phyloP scores from a whole-genome alignment of 108 stramenopile genomes.

The Cyclotella cryptica region DNA sequence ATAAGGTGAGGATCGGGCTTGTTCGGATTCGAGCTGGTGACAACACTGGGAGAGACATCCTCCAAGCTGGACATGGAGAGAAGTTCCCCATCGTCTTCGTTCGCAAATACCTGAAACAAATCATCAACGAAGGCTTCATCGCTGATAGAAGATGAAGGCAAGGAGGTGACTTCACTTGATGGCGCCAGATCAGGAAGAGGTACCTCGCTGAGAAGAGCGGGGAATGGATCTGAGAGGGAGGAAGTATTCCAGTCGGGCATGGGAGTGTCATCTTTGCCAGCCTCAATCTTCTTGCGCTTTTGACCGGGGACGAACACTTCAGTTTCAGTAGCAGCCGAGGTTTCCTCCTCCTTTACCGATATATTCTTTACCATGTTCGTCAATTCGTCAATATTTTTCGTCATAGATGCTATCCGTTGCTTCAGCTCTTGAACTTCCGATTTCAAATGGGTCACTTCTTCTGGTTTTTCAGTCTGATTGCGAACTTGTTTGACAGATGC shows the following conservation, averaged over 20 bases:
- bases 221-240: slow-evolving; percentile 18
- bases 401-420: slow-evolving; percentile 77
- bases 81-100: slow-evolving; percentile 24
- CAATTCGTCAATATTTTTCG: slow-evolving; percentile 83
- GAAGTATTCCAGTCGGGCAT: slow-evolving; percentile 30
- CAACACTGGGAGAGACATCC: background rate
- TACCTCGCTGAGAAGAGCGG: slow-evolving; percentile 11
- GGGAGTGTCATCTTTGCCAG: background rate
- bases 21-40: slow-evolving; percentile 39
- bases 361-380: slow-evolving; percentile 77
- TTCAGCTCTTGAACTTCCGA: slow-evolving; percentile 74
- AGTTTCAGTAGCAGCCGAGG: slow-evolving; percentile 17
- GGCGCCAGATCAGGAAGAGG: slow-evolving; percentile 24
- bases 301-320: slow-evolving; percentile 17
- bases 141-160: slow-evolving; percentile 5
- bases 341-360: slow-evolving; percentile 53
- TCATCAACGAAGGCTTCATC: slow-evolving; percentile 55
- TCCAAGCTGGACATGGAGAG: slow-evolving; percentile 14
- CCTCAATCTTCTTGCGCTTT: slow-evolving; percentile 33
- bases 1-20: slow-evolving; percentile 75
- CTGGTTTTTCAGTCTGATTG: slow-evolving; percentile 16
- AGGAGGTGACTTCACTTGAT: background rate
- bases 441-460: slow-evolving; percentile 57
- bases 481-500: background rate
- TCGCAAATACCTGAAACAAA: slow-evolving; percentile 47